Evolutionary conservation across 192 early-diverging fungal species (phyloP), one percentile per base, ranked within the genome.

Genomic region (Umbelopsis ramanniana): DNA sequence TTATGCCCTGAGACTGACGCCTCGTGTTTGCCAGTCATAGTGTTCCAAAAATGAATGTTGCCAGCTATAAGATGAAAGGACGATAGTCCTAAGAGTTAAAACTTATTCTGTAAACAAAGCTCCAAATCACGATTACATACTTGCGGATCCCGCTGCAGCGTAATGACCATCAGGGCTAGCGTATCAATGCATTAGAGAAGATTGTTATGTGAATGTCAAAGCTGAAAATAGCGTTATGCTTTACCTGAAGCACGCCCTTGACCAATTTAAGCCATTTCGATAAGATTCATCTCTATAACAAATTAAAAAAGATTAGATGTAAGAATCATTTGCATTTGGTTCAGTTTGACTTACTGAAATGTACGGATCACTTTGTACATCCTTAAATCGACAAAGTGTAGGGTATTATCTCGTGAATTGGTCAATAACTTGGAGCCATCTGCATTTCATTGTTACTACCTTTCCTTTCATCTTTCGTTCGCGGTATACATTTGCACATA

Each of bases 351-450:
- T 76, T 81, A 87, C 86, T 86, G 76, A 33, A 90, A 83, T n/a
- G 91, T 88, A 17, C 81, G 82, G 0, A 92, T 72, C 6, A 90
- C 84, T 47, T 92, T 91, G 73, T 91, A 96, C 29, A 89, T 95
- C 7, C 88, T 53, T 10, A 92, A 70, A 76, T 97, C 95, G 54
- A 99, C 80, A 11, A 97, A 78, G 74, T 93, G 88, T 11, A 99
- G 82, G 38, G 93, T 95, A 81, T 97, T 95, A 78, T 99, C 97
- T 52, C 94, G 85, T 29, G 94, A 96, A 77, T 96, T 99, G 17
- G 95, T 99, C 82, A 99, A 79, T 1, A 99, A 73, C 71, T 89
- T 85, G 8, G 81, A 86, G 38, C 89, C 79, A 78, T 91, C 93
- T 89, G 74, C 1, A 6, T 43, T 43, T 43, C 40, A 43, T 43